Evolutionary conservation across 768 basidiomycete genomes (phyloP), one percentile per base, ranked within the genome.

Genomic region (Mycena crocata): DNA sequence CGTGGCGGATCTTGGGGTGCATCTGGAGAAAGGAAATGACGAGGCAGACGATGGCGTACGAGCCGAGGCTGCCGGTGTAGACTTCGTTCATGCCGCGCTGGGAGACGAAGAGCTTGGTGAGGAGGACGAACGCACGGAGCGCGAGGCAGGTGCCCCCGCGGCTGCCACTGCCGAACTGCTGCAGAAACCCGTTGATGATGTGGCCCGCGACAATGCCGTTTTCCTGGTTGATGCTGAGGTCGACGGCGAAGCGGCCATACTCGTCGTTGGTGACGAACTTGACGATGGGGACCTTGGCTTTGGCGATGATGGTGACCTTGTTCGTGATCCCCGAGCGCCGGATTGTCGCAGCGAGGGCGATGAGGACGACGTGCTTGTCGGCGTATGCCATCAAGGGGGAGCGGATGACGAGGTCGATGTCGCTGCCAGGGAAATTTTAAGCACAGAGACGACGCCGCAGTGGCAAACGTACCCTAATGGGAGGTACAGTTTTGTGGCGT

Each of bases 41-140:
- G 61, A 99, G 78, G 77, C 94, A 98, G 60, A 98, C 95, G 64
- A 98, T 94, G 71, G 92, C 90, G 76, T 98, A 99, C 74, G 93
- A 95, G 24, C 97, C 96, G 37, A 99, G 78, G 2, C 98, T 98
- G 10, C 98, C 97, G 0, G 92, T 93, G 77, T 91, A 98, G n/a
- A 99, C 97, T 78, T 99, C 98, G 77, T 99, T 99, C 95, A 98
- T 93, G 31, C 88, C 88, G 42, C 96, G 84, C 75, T 98, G 95
- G 69, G 85, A 87, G 58, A 99, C 84, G 78, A 98, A 99, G 3
- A 92, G 87, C 79, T 99, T 99, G 68, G 93, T 91, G 66, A 97
- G 89, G 75, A 98, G 80, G 39, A 98, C 90, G 40, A 99, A 88
- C 61, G 87, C 88, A 35, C 92, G 88, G n/a, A 96, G 80, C 0